These are phyloP conservation scores for Stereum hirsutum DNA, from an alignment of 1,284 basidiomycete genomes.

Conservation along the genomic window DNA sequence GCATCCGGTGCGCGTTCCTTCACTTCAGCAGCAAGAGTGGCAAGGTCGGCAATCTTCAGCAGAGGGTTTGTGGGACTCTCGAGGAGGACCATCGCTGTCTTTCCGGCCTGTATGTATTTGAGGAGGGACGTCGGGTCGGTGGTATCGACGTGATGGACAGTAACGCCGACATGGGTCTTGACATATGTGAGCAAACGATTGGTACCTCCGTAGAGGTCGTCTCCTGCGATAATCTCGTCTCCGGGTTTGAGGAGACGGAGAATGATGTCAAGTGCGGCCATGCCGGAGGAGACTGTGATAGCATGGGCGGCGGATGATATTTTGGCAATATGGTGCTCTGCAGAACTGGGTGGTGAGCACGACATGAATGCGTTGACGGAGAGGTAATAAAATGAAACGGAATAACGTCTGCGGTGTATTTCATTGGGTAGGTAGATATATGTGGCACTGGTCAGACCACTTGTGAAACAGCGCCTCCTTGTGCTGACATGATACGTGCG, in stretches of 20 bases:
- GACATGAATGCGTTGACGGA: not conserved
- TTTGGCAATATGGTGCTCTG: conserved; percentile 93
- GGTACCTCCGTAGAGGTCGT: conserved; percentile 97
- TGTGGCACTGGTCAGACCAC: not conserved
- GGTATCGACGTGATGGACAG: conserved; percentile 92
- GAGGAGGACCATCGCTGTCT: conserved; percentile 89
- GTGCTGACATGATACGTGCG: not conserved
- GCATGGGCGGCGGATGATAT: conserved; percentile 86
- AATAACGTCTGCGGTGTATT: not conserved
- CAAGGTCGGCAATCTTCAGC: conserved; percentile 91
- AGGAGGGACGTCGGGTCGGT: conserved; percentile 63
- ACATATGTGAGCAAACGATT: conserved; percentile 94
- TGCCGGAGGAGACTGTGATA: conserved; percentile 91
- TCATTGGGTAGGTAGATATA: not conserved
- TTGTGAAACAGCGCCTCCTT: not conserved
- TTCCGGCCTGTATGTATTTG: conserved; percentile 57
- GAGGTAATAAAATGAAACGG: not conserved
- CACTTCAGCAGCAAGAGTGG: conserved; percentile 71
- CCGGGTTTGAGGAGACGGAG: conserved; percentile 91
- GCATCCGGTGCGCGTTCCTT: conserved; percentile 78
- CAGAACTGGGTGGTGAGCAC: conserved; percentile 5
- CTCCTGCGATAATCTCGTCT: conserved; percentile 92
- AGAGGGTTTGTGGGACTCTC: conserved; percentile 98
- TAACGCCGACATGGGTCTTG: conserved; percentile 80
- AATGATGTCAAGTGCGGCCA: conserved; percentile 97